Evolutionary conservation across 208 protist species (phyloP), one percentile per base, ranked within the genome.

Genomic region (Crithidia thermophila): DNA sequence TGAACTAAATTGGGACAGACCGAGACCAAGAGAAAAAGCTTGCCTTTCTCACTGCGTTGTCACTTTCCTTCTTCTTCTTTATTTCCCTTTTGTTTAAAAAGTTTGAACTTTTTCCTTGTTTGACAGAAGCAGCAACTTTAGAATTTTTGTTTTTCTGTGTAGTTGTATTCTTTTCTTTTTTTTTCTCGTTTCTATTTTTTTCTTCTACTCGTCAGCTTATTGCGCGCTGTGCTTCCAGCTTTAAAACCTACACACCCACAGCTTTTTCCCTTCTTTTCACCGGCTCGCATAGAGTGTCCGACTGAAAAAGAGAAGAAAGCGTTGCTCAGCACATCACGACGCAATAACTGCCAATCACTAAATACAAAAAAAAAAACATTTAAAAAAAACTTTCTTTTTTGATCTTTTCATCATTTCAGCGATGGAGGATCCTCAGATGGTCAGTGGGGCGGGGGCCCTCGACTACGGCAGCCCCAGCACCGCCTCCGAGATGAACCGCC

Each of bases 151-250:
- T 45, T 45, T 45, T 55, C 31, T 31, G 50, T 39, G 7, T 59
- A 11, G n/a, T 67, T 56, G 10, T 67, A 28, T 52, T 39, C 52
- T 43, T 53, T 21, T 40, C 37, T 56, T 72, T 28, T 50, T 71
- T 63, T 58, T 53, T 23, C 4, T 55, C n/a, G 63, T 57, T 71
- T 72, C 51, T 75, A n/a, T 0, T 64, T 21, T 52, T 52, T 33
- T 55, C 43, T 65, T 28, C 40, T n/a, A n/a, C n/a, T n/a, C n/a
- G n/a, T n/a, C n/a, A n/a, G n/a, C n/a, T n/a, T n/a, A n/a, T n/a
- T n/a, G n/a, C n/a, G n/a, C n/a, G n/a, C n/a, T n/a, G n/a, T n/a
- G n/a, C n/a, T n/a, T n/a, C n/a, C n/a, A n/a, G n/a, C n/a, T n/a
- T n/a, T n/a, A n/a, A n/a, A n/a, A n/a, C n/a, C n/a, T n/a, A n/a